phyloP scores from a whole-genome alignment of 164 flowering plant species.

The Hamamelis virginiana region DNA sequence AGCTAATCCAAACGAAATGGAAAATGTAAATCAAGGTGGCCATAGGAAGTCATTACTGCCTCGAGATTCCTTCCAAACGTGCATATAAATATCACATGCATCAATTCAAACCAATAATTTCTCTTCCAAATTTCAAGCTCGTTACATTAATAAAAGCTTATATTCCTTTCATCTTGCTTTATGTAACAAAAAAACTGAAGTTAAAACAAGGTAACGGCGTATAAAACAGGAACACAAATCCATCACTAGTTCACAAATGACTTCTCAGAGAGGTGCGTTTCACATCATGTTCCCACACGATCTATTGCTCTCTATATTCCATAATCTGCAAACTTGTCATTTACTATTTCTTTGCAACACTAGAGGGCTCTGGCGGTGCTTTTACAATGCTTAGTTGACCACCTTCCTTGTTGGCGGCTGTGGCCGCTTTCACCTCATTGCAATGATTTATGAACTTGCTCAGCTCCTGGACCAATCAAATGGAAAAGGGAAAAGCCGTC shows the following conservation, averaged over 20 bases:
- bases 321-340: background rate
- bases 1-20: too few relatives aligned
- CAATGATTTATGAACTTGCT: slow-evolving; percentile 82
- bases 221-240: background rate
- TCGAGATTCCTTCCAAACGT: too few relatives aligned
- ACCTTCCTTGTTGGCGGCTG: slow-evolving; percentile 74
- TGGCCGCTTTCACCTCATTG: slow-evolving; percentile 84
- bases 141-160: background rate
- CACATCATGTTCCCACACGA: too few relatives aligned
- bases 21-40: too few relatives aligned
- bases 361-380: slow-evolving; percentile 25
- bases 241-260: too few relatives aligned
- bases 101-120: background rate
- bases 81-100: background rate
- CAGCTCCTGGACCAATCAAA: slow-evolving; percentile 48
- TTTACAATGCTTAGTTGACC: slow-evolving; percentile 72
- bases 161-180: background rate
- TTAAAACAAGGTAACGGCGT: background rate
- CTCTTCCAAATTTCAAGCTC: background rate
- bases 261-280: too few relatives aligned
- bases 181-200: background rate
- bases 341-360: slow-evolving; percentile 29
- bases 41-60: too few relatives aligned
- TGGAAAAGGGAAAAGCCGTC: too few relatives aligned
- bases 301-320: too few relatives aligned